Evolutionary conservation across 73 alveolate species (phyloP).

Genomic region (Paraurostyla sp.): DNA sequence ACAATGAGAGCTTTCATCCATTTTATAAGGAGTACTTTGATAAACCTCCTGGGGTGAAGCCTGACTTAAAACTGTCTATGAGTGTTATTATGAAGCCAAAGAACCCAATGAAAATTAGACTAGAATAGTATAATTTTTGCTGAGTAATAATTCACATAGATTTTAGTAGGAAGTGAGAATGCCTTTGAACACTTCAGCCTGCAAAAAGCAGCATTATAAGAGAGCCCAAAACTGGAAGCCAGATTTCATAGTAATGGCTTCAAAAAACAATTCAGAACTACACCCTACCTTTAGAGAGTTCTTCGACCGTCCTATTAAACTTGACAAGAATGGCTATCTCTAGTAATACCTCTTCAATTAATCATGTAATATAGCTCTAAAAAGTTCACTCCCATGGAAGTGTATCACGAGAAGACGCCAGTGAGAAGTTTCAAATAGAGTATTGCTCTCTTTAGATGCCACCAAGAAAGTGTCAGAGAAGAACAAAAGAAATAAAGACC

Average conservation of each 20-base stretch:
- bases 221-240: neutral
- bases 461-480: neutral
- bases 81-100: neutral
- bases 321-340: constrained; percentile 37
- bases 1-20: neutral
- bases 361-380: neutral
- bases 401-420: constrained; percentile 2
- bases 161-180: neutral
- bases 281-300: neutral
- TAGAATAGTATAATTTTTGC: too few relatives aligned
- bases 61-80: neutral
- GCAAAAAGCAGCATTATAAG: neutral
- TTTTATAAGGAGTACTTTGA: neutral
- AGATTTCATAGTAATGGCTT: constrained; percentile 9
- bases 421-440: neutral
- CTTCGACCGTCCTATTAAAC: constrained; percentile 17
- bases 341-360: neutral
- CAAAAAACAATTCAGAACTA: constrained; percentile 10
- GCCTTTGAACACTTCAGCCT: constrained; percentile 20
- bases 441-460: neutral
- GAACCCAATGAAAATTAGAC: too few relatives aligned
- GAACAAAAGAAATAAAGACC: neutral
- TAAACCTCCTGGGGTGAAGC: neutral
- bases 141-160: neutral
- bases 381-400: neutral